Evolutionary conservation across 2,329 filamentous ascomycete species (phyloP).

Genomic region (Xylariaceae sp.): DNA sequence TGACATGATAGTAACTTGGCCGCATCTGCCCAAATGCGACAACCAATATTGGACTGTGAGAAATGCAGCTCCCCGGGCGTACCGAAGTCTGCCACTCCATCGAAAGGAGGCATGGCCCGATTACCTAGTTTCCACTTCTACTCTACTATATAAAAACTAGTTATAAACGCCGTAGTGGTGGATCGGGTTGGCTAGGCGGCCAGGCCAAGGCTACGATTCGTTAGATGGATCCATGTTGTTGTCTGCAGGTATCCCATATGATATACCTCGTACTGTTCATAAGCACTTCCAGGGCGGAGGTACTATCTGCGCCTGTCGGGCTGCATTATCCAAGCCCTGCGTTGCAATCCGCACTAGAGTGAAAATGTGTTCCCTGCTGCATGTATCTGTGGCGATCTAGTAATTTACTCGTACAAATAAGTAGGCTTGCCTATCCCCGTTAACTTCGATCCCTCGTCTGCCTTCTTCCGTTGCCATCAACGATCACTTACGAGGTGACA

Average conservation of each 20-base stretch:
- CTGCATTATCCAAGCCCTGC: slow-evolving; percentile 12
- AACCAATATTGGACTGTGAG: neutral
- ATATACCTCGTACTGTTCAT: slow-evolving; percentile 20
- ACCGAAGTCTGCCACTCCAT: slow-evolving; percentile 18
- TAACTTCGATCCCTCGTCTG: neutral
- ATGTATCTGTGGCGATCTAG: neutral
- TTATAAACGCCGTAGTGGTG: slow-evolving; percentile 22
- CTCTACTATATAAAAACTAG: slow-evolving; percentile 9
- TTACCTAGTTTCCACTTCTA: slow-evolving; percentile 3
- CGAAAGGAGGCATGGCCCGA: slow-evolving; percentile 3
- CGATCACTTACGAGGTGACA: neutral
- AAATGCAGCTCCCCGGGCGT: slow-evolving; percentile 4
- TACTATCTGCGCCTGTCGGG: slow-evolving; percentile 18
- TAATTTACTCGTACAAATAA: neutral
- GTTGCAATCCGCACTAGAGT: slow-evolving; percentile 4
- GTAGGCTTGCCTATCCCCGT: neutral
- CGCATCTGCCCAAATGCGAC: neutral
- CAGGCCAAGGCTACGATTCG: slow-evolving; percentile 6
- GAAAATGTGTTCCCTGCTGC: neutral
- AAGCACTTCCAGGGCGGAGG: slow-evolving; percentile 9
- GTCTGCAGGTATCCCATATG: slow-evolving; percentile 17
- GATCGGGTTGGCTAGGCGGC: slow-evolving; percentile 4
- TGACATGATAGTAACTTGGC: neutral
- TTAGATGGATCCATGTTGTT: slow-evolving; percentile 22
- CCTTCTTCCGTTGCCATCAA: neutral